Evolutionary conservation across 768 basidiomycete species (phyloP).

Genomic region (Tylopilus sp.): DNA sequence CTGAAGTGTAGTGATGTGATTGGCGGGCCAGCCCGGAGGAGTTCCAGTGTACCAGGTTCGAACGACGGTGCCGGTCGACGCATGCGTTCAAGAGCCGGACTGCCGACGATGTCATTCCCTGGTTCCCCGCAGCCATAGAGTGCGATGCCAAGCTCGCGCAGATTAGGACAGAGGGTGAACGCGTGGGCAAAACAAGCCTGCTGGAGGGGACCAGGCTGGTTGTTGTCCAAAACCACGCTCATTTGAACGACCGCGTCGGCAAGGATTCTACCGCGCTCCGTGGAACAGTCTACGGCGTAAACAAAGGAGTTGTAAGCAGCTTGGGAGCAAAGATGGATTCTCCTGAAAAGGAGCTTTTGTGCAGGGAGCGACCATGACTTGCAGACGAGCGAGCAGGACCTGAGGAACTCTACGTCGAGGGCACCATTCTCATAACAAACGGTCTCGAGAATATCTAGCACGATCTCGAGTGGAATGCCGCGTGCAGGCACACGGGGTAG

Average conservation of each 20-base stretch:
- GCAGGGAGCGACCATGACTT: constrained; percentile 60
- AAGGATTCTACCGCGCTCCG: constrained; percentile 47
- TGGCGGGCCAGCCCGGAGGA: constrained; percentile 52
- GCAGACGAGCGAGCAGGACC: constrained; percentile 60
- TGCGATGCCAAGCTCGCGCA: constrained; percentile 52
- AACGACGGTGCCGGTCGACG: constrained; percentile 52
- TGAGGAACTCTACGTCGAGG: constrained; percentile 42
- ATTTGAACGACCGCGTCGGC: constrained; percentile 52
- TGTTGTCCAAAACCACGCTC: constrained; percentile 59
- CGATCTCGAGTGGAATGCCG: constrained; percentile 60
- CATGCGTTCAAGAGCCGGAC: constrained; percentile 44
- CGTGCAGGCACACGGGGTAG: constrained; percentile 21
- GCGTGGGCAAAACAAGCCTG: constrained; percentile 56
- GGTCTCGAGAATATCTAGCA: constrained; percentile 59
- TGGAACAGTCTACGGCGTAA: constrained; percentile 45
- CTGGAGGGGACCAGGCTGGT: constrained; percentile 57
- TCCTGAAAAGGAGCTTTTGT: constrained; percentile 62
- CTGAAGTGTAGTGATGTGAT: constrained; percentile 55
- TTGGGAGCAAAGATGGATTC: constrained; percentile 52
- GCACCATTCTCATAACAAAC: constrained; percentile 41
- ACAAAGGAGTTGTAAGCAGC: constrained; percentile 53
- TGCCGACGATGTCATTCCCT: constrained; percentile 47
- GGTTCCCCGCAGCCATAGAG: constrained; percentile 57
- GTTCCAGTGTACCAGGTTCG: constrained; percentile 46
- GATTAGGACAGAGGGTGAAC: constrained; percentile 55